phyloP scores from a whole-genome alignment of 768 basidiomycete genomes.

The Serpula lacrymans region DNA sequence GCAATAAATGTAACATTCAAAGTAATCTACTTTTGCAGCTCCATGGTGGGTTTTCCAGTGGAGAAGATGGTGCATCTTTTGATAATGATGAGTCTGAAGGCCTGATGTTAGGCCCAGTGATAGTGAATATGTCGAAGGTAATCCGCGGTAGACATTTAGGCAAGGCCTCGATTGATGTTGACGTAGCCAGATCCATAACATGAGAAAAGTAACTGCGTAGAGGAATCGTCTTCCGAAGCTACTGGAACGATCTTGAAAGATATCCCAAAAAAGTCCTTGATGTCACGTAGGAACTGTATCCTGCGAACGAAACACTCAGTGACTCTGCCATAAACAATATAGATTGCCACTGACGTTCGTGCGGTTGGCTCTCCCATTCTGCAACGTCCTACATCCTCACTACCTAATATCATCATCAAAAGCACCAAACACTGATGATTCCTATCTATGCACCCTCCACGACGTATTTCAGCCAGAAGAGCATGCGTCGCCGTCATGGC shows the following conservation, averaged over 20 bases:
- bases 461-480: slow-evolving; percentile 73
- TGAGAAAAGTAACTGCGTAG: slow-evolving; percentile 70
- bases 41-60: too few species aligned
- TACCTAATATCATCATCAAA: slow-evolving; percentile 92
- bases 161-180: slow-evolving; percentile 80
- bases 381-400: slow-evolving; percentile 93
- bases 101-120: too few species aligned
- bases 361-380: slow-evolving; percentile 80
- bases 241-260: slow-evolving; percentile 85
- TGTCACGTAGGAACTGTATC: slow-evolving; percentile 87
- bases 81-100: too few species aligned
- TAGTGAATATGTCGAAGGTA: too few species aligned
- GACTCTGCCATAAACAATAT: neutral
- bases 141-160: slow-evolving; percentile 42
- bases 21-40: too few species aligned
- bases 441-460: slow-evolving; percentile 88
- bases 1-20: too few species aligned
- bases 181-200: slow-evolving; percentile 92
- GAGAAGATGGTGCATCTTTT: too few species aligned
- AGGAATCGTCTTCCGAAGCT: slow-evolving; percentile 48
- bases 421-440: slow-evolving; percentile 85
- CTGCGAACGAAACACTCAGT: slow-evolving; percentile 38
- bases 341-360: slow-evolving; percentile 60
- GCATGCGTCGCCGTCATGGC: slow-evolving; percentile 77
- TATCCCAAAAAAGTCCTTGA: slow-evolving; percentile 80